Evolutionary conservation across 2,329 filamentous ascomycete genomes (phyloP).

Genomic region (Pseudogymnoascus sp.): DNA sequence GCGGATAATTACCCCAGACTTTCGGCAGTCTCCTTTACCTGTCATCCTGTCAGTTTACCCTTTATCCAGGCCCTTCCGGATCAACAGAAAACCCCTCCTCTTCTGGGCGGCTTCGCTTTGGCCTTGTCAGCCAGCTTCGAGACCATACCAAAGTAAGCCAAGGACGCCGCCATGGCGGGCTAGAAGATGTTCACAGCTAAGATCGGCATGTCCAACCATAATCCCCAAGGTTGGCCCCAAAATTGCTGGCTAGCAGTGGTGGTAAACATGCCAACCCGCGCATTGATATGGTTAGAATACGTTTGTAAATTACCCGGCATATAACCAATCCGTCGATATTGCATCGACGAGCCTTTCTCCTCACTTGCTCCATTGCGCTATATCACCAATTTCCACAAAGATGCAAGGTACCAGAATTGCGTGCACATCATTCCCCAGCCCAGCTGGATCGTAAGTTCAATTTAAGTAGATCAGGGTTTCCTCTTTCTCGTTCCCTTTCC

Average conservation of each 20-base stretch:
- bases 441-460: background rate
- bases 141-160: background rate
- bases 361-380: conserved; percentile 5
- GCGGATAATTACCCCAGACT: conserved; percentile 7
- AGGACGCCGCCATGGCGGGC: background rate
- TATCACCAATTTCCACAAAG: conserved; percentile 5
- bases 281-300: background rate
- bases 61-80: background rate
- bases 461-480: background rate
- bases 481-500: background rate
- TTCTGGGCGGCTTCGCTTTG: background rate
- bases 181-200: background rate
- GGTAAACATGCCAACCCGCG: background rate
- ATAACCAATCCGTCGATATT: conserved; percentile 5
- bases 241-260: background rate
- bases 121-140: background rate
- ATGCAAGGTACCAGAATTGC: conserved; percentile 1
- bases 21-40: background rate
- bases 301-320: conserved; percentile 4
- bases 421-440: background rate
- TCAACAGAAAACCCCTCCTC: conserved; percentile 6
- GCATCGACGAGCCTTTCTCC: background rate
- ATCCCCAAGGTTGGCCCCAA: background rate
- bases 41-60: background rate
- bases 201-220: background rate